Conservation (phyloP, 371 early-diverging fungal species). For the Mortierella polycephala region DNA sequence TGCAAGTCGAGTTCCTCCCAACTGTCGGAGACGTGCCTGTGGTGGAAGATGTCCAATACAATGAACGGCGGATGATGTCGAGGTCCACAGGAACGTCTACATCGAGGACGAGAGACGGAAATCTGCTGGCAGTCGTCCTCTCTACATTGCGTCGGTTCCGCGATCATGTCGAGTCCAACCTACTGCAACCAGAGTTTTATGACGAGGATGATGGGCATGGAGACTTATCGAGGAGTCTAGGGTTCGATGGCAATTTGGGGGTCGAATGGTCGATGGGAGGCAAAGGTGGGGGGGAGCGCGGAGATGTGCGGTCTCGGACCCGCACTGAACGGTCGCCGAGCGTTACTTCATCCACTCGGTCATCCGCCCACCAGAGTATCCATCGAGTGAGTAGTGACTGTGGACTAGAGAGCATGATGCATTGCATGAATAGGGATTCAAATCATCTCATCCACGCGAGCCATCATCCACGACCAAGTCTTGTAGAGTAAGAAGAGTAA, state of each 20-base stretch:
- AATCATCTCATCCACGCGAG: conserved; percentile 21
- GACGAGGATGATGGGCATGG: conserved; percentile 24
- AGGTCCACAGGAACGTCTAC: conserved; percentile 39
- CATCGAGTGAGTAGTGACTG: conserved; percentile 41
- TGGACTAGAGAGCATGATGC: conserved; percentile 40
- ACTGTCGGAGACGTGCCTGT: conserved; percentile 8
- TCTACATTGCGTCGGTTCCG: conserved; percentile 45
- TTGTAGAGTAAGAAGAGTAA: conserved; percentile 12
- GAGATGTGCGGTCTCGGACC: neutral
- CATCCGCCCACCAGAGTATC: conserved; percentile 20
- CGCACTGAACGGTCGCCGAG: conserved; percentile 22
- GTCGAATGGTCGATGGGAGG: conserved; percentile 30
- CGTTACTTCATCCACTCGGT: conserved; percentile 15
- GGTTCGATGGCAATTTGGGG: conserved; percentile 33
- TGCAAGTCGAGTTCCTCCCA: conserved; percentile 40
- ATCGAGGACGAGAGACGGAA: conserved; percentile 18
- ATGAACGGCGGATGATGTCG: conserved; percentile 12
- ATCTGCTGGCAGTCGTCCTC: conserved; percentile 30
- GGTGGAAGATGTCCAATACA: neutral
- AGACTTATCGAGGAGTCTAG: conserved; percentile 21
- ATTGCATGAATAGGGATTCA: conserved; percentile 13
- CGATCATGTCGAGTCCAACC: conserved; percentile 36
- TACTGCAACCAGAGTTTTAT: conserved; percentile 20
- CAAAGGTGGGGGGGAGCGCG: neutral
- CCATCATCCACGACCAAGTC: conserved; percentile 6